A percentile compares a stretch with the other conserved stretches of the same genome.
phyloP scores from a whole-genome alignment of 2,329 filamentous ascomycete species.

The Rhexocercosporidium sp. region DNA sequence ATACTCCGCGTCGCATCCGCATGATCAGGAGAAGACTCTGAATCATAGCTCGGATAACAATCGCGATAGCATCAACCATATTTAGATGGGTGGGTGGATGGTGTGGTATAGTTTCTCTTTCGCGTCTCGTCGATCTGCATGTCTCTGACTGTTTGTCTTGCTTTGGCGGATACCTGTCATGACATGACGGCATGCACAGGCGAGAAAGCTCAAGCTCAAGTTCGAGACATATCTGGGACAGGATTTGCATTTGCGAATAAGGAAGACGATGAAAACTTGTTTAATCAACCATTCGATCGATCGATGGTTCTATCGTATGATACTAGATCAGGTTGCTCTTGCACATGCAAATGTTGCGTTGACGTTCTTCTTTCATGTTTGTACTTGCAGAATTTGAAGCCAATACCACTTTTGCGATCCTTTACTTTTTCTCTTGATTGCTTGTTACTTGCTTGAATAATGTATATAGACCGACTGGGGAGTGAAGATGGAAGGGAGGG shows the following conservation, averaged over 20 bases:
- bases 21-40: constrained; percentile 5
- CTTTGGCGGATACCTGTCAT: background rate
- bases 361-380: background rate
- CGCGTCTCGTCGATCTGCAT: no score
- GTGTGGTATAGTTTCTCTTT: no score
- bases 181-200: no score
- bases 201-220: background rate
- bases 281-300: background rate
- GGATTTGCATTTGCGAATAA: background rate
- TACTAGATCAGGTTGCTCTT: background rate
- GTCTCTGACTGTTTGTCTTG: no score
- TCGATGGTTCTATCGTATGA: background rate
- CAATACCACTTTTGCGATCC: background rate
- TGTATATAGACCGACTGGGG: background rate
- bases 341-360: background rate
- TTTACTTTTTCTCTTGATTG: background rate
- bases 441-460: background rate
- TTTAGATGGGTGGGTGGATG: background rate
- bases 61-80: background rate
- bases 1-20: constrained; percentile 8
- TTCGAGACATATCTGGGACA: background rate
- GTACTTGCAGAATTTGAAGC: background rate
- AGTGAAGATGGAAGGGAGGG: background rate
- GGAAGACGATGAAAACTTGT: background rate
- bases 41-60: constrained; percentile 1